Percentiles rank a stretch among this genome's conserved stretches.
phyloP scores from a whole-genome alignment of 257 asterid genomes.

The Lavandula angustifolia region DNA sequence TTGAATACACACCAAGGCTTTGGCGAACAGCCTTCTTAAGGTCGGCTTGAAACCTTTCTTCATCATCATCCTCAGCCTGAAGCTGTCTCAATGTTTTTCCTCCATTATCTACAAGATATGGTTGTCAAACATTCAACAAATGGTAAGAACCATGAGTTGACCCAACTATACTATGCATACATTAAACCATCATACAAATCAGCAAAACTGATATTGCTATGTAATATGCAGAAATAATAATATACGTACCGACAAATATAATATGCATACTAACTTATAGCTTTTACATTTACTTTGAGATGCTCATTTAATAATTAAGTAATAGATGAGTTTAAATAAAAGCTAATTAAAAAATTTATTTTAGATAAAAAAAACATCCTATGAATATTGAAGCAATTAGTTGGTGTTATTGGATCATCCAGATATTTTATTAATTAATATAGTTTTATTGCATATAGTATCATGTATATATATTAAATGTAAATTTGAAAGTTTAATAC shows the following conservation, averaged over 20 bases:
- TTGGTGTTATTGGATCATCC: not conserved
- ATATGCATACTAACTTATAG: constrained; percentile 6
- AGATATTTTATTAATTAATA: not conserved
- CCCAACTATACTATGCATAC: constrained; percentile 9
- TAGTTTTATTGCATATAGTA: not conserved
- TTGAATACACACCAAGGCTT: constrained; percentile 69
- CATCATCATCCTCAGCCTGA: constrained; percentile 81
- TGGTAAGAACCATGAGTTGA: constrained; percentile 24
- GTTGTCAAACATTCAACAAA: constrained; percentile 24
- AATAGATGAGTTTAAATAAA: not conserved
- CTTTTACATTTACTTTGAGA: not conserved
- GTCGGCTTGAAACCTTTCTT: constrained; percentile 94
- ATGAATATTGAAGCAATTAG: constrained; percentile 2
- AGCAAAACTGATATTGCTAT: not conserved
- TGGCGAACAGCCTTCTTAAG: constrained; percentile 83
- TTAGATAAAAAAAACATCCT: not conserved
- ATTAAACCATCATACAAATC: constrained; percentile 19
- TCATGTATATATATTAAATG: no score
- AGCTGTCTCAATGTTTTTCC: constrained; percentile 65
- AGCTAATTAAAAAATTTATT: not conserved
- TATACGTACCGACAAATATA: not conserved
- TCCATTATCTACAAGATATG: constrained; percentile 49
- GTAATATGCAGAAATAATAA: constrained; percentile 16
- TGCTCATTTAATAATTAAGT: no score
- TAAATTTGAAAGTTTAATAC: not conserved